Percentiles rank a stretch among this genome's conserved stretches.
phyloP scores from a whole-genome alignment of 179 eudicot genomes.

The Sideroxylon spinosum region DNA sequence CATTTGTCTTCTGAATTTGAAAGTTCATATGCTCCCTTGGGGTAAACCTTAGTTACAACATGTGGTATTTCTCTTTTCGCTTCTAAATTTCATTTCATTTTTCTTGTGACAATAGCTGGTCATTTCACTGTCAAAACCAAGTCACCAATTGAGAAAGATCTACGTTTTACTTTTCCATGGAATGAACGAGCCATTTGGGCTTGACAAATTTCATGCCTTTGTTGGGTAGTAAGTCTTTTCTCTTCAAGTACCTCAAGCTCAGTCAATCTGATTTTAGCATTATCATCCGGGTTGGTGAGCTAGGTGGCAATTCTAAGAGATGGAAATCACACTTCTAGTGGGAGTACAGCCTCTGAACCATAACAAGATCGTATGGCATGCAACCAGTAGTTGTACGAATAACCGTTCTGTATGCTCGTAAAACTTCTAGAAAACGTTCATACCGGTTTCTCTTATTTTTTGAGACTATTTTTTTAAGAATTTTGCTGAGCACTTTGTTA shows the following conservation, averaged over 20 bases:
- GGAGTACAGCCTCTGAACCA: no score
- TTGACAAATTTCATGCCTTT: no score
- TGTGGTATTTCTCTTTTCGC: not conserved
- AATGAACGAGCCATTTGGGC: not conserved
- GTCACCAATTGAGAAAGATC: not conserved
- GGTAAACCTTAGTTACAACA: conserved; percentile 6
- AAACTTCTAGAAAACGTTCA: not conserved
- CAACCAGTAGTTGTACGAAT: not conserved
- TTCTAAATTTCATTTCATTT: conserved; percentile 5
- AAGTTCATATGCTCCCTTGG: conserved; percentile 6
- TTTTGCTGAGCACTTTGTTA: no score
- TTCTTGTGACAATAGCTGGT: not conserved
- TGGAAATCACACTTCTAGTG: no score
- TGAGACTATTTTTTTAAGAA: not conserved
- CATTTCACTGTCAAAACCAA: conserved; percentile 7
- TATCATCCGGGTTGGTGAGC: no score
- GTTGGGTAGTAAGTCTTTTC: no score
- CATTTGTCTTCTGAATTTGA: not conserved
- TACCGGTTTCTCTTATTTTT: not conserved
- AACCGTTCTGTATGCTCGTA: conserved; percentile 1
- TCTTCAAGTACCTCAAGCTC: no score
- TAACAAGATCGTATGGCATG: no score
- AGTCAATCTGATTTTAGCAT: no score
- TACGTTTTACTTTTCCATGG: not conserved
- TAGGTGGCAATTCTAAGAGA: no score